A percentile compares a stretch with the other conserved stretches of the same genome.
Evolutionary conservation across 2,329 filamentous ascomycete genomes (phyloP).

Genomic region (Ilyonectria destructans): DNA sequence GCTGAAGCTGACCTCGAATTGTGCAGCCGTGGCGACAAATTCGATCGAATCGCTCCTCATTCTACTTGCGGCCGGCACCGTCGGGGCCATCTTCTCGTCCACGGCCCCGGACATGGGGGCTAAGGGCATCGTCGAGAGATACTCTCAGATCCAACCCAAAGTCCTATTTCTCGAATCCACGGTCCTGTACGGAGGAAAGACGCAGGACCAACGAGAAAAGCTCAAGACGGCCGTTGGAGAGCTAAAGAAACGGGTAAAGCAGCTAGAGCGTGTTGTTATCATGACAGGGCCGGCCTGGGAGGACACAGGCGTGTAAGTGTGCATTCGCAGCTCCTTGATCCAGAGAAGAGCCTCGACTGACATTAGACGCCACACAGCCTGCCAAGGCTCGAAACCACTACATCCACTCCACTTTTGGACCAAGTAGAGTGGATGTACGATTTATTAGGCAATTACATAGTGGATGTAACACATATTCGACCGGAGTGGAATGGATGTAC

Average conservation of each 20-base stretch:
- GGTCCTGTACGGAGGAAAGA: background rate
- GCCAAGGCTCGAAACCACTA: too few relatives aligned
- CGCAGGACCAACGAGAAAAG: background rate
- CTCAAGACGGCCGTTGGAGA: background rate
- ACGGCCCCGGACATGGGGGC: background rate
- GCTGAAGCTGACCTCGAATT: constrained; percentile 1
- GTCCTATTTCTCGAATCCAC: background rate
- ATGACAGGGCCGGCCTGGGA: background rate
- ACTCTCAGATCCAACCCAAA: background rate
- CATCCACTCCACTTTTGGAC: too few relatives aligned
- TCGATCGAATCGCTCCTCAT: background rate
- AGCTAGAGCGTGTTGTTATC: background rate
- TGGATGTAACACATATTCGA: too few relatives aligned
- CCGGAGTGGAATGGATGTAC: too few relatives aligned
- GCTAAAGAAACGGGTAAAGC: background rate
- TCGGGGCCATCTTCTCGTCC: constrained; percentile 7
- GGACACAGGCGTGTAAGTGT: too few relatives aligned
- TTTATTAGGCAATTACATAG: too few relatives aligned
- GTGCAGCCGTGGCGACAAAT: background rate
- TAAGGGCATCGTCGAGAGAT: constrained; percentile 6
- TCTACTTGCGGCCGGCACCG: background rate
- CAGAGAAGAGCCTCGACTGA: constrained; percentile 3
- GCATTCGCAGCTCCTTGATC: background rate
- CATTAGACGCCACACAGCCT: constrained; percentile 1
- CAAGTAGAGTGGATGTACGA: too few relatives aligned